Conservation (phyloP, 106 monocot species). For the Cymbidium sinense region DNA sequence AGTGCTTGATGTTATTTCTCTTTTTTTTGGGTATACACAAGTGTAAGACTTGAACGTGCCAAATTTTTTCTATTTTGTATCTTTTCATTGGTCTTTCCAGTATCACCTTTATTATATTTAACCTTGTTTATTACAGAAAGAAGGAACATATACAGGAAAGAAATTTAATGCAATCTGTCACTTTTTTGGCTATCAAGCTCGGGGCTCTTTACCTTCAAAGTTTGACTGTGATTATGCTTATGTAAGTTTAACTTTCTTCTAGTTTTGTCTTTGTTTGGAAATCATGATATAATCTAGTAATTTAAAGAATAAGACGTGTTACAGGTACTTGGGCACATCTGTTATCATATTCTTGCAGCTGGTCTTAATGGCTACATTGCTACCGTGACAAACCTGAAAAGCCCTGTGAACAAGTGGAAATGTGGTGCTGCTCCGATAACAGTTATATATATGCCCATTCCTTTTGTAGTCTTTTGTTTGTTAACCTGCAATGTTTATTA, state of each 20-base stretch:
- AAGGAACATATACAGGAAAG: conserved; percentile 68
- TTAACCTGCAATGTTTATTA: background rate
- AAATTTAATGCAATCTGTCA: conserved; percentile 83
- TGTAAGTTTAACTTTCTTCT: conserved; percentile 27
- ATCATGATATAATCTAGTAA: background rate
- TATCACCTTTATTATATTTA: background rate
- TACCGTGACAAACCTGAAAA: conserved; percentile 57
- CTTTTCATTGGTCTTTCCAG: background rate
- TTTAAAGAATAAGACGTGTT: background rate
- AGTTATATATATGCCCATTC: conserved; percentile 11
- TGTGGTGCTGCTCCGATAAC: conserved; percentile 64
- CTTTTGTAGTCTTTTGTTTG: background rate
- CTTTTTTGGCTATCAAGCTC: conserved; percentile 83
- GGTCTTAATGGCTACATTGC: conserved; percentile 70
- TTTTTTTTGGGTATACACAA: background rate
- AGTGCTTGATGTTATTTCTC: background rate
- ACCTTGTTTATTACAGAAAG: conserved; percentile 39
- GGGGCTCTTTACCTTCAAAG: conserved; percentile 74
- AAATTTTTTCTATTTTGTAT: background rate
- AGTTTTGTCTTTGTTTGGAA: background rate
- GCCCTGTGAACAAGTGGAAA: conserved; percentile 47
- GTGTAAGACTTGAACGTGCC: background rate
- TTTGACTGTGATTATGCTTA: conserved; percentile 82
- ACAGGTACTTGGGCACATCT: conserved; percentile 51
- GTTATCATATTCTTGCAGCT: conserved; percentile 52